Evolutionary conservation across 2,329 filamentous ascomycete genomes (phyloP).

Genomic region (Xylaria sp.): DNA sequence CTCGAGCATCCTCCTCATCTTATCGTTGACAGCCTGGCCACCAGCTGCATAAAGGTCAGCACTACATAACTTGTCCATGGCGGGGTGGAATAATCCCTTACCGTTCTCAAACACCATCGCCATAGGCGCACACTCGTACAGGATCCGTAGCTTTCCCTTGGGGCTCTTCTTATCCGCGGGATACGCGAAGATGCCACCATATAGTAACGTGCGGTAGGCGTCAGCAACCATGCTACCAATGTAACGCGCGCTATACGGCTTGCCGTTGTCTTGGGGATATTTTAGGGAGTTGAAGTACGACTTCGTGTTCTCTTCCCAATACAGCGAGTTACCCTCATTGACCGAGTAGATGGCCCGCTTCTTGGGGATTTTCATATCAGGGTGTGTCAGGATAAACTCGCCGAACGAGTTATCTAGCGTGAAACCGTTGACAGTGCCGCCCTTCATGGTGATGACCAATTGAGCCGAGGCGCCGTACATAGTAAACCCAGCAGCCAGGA

Average conservation of each 20-base stretch:
- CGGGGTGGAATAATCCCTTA: conserved; percentile 59
- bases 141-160: conserved; percentile 95
- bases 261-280: conserved; percentile 75
- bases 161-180: conserved; percentile 97
- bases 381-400: conserved; percentile 98
- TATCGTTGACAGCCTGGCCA: conserved; percentile 89
- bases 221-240: conserved; percentile 99
- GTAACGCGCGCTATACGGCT: conserved; percentile 94
- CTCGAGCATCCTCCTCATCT: conserved; percentile 90
- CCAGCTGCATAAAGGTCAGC: conserved; percentile 70
- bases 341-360: conserved; percentile 91
- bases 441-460: conserved; percentile 96
- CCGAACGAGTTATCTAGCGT: conserved; percentile 95
- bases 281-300: conserved; percentile 92
- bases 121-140: conserved; percentile 99
- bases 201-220: conserved; percentile 93
- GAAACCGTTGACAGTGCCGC: conserved; percentile 93
- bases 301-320: conserved; percentile 91
- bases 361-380: conserved; percentile 87
- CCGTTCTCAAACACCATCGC: conserved; percentile 99
- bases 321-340: conserved; percentile 97
- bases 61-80: background rate
- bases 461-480: conserved; percentile 99
- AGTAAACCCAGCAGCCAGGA: conserved; percentile 96
- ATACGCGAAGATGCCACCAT: conserved; percentile 97